A percentile compares a stretch with the other conserved stretches of the same genome.
These are phyloP conservation scores for Luffa aegyptiaca DNA, from an alignment of 306 rosid genomes.

Conservation along the genomic window DNA sequence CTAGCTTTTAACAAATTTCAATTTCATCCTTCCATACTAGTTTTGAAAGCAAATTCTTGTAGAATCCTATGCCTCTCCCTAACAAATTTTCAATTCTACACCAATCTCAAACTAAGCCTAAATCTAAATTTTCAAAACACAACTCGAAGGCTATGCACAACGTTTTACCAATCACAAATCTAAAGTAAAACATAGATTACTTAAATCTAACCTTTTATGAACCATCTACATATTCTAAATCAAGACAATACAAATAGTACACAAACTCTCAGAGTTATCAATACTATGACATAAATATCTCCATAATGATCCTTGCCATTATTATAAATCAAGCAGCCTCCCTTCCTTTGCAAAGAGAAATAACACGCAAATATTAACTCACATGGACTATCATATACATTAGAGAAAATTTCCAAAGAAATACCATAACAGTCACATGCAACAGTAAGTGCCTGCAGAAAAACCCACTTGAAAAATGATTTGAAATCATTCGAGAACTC, in stretches of 20 bases:
- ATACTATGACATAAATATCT: neutral
- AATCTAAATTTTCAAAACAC: no score
- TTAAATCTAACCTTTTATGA: no score
- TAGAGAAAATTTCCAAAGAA: neutral
- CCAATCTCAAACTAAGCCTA: no score
- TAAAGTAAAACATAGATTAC: no score
- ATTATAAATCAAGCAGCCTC: neutral
- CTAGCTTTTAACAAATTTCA: no score
- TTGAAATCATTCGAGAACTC: neutral
- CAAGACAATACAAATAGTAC: neutral
- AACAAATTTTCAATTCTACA: no score
- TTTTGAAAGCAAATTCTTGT: no score
- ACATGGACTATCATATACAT: neutral
- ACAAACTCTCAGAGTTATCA: neutral
- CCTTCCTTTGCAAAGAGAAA: neutral
- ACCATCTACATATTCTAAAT: neutral
- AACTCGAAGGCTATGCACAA: no score
- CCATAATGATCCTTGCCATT: neutral
- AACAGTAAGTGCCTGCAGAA: neutral
- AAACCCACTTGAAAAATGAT: neutral
- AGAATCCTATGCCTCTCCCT: no score
- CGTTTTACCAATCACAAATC: neutral
- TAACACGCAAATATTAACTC: no score
- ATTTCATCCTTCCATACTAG: no score
- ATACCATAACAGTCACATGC: neutral